Evolutionary conservation across 495 filamentous ascomycete species (phyloP).

Genomic region (Lasiosphaeria ovina): DNA sequence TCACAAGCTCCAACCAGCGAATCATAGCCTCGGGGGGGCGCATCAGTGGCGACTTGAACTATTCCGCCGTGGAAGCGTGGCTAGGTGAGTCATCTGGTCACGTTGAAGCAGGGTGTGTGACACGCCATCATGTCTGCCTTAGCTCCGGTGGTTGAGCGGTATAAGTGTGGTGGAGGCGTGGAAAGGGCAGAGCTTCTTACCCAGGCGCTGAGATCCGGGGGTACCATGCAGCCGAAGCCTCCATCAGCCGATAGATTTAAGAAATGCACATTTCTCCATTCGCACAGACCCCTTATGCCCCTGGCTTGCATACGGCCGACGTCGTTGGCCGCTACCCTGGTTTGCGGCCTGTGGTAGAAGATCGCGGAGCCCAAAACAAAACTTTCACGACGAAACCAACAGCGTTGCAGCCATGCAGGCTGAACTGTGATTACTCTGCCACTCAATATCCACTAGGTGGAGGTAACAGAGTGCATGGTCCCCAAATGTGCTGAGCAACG

Average conservation of each 20-base stretch:
- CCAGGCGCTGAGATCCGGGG: neutral
- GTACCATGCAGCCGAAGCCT: neutral
- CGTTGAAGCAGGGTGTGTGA: neutral
- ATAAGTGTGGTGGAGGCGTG: neutral
- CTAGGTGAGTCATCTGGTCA: constrained; percentile 2
- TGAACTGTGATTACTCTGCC: neutral
- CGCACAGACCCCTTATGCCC: neutral
- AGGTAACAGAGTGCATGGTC: neutral
- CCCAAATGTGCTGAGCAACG: neutral
- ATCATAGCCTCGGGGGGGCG: neutral
- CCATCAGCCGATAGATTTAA: neutral
- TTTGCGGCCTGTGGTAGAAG: neutral
- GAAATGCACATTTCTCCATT: neutral
- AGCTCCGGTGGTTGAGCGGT: constrained; percentile 2
- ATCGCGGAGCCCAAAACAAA: neutral
- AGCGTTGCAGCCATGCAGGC: neutral
- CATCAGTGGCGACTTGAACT: constrained; percentile 1
- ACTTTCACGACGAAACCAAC: neutral
- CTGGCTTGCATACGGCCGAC: neutral
- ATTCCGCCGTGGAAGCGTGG: neutral
- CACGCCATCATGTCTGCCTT: constrained; percentile 1
- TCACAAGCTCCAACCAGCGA: constrained; percentile 1
- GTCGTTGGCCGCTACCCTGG: neutral
- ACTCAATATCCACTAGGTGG: neutral
- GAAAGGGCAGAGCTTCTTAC: neutral